Evolutionary conservation across 2,329 filamentous ascomycete genomes (phyloP), one percentile per base, ranked within the genome.

Genomic region (Ophiostoma novo-ulmi): DNA sequence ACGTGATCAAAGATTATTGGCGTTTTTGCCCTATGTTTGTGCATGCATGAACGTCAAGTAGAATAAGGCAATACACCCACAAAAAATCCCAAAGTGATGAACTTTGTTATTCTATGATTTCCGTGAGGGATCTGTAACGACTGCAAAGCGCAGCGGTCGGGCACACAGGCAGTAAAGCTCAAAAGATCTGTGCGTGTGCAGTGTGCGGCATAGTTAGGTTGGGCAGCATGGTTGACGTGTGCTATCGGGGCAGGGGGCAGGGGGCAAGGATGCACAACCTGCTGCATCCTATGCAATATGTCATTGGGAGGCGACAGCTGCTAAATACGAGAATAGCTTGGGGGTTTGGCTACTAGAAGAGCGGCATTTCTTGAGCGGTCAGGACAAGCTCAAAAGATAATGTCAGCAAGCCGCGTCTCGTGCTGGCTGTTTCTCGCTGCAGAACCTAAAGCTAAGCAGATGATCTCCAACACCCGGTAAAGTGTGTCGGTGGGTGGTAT

Each of bases 191-290:
- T 58, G 58, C 58, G 58, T 63, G 26, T 14, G 17, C 58, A 22
- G 58, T 22, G 5, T 35, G 26, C 11, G 48, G n/a, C 52, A 58
- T 26, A 10, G 58, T 8, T 35, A 35, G 26, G 58, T 22, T 35
- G 58, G 26, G 58, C 58, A 31, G 58, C 58, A 63, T 63, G 52
- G 20, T 58, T 58, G 58, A 63, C 58, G 58, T 63, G 58, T 63
- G 52, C 52, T 1, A 22, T 22, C 58, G 6, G 13, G 10, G 26
- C 58, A 63, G 58, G 26, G 13, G 58, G 58, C 26, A 35, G 26
- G 13, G 52, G 52, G 52, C 55, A 63, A 35, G 26, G 58, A 63
- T 63, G 58, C 58, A 36, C 35, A 35, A 55, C n/a, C 55, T 63
- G 55, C 55, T 20, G 26, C 58, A 35, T 26, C 58, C 22, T 63